Conservation (phyloP, 1,284 basidiomycete species). For the Puccinia novopanici region DNA sequence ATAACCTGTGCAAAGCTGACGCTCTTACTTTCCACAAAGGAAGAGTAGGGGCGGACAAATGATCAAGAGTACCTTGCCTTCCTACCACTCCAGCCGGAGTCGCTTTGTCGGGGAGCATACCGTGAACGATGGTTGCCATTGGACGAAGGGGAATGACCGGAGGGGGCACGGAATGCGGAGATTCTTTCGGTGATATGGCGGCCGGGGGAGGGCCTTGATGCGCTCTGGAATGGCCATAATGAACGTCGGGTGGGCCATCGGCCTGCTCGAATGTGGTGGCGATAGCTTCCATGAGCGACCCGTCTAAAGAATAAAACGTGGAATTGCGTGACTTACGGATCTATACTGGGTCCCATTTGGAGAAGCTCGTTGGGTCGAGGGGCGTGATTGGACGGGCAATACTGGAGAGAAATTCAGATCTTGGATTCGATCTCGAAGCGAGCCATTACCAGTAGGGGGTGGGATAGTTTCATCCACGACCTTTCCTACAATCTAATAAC, state of each 20-base stretch:
- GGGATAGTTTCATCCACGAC: not conserved
- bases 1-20: not conserved
- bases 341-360: not conserved
- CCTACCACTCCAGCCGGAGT: conserved; percentile 41
- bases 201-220: conserved; percentile 12
- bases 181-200: conserved; percentile 45
- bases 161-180: conserved; percentile 10
- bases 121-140: conserved; percentile 7
- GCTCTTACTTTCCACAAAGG: not conserved
- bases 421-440: conserved; percentile 49
- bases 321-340: not conserved
- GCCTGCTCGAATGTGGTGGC: not conserved
- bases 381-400: not conserved
- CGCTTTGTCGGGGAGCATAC: conserved; percentile 19
- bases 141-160: not conserved
- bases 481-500: not conserved
- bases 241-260: not conserved
- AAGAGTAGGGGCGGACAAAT: too few relatives aligned
- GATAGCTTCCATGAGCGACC: not conserved
- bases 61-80: conserved; percentile 29
- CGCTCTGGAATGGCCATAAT: not conserved
- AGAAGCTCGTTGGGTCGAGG: not conserved
- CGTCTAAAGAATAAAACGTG: not conserved
- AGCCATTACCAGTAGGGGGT: conserved; percentile 13
- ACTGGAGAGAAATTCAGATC: conserved; percentile 29